Evolutionary conservation across 2,329 filamentous ascomycete species (phyloP).

Genomic region (Aspergillus ochraceus): DNA sequence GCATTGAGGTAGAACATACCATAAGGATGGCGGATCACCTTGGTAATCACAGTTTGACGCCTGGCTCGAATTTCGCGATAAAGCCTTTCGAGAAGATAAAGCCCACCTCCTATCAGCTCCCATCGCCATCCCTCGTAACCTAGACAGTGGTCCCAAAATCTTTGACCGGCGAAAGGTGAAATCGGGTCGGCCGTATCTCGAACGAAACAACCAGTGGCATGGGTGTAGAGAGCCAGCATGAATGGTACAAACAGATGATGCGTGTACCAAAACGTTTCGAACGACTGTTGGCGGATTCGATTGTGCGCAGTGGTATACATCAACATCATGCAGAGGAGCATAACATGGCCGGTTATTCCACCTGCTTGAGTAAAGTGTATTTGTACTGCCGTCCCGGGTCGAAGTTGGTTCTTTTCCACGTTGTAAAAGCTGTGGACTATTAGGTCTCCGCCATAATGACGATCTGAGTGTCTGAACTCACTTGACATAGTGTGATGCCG

Average conservation of each 20-base stretch:
- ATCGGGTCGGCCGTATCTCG: slow-evolving; percentile 70
- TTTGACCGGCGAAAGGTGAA: slow-evolving; percentile 79
- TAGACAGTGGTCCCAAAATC: slow-evolving; percentile 90
- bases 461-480: slow-evolving; percentile 45
- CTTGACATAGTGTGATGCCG: slow-evolving; percentile 88
- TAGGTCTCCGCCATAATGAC: slow-evolving; percentile 16
- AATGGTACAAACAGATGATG: slow-evolving; percentile 99
- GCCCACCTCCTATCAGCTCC: slow-evolving; percentile 81
- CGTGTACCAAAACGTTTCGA: slow-evolving; percentile 99
- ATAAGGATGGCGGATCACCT: slow-evolving; percentile 93
- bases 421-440: slow-evolving; percentile 77
- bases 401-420: slow-evolving; percentile 80
- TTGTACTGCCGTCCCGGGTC: slow-evolving; percentile 76
- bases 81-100: slow-evolving; percentile 85
- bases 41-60: slow-evolving; percentile 83
- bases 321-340: slow-evolving; percentile 98
- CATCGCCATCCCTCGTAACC: slow-evolving; percentile 97
- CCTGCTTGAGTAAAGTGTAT: slow-evolving; percentile 90
- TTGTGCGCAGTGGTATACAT: slow-evolving; percentile 97
- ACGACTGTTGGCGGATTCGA: slow-evolving; percentile 93
- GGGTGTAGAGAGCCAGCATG: slow-evolving; percentile 88
- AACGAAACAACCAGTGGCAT: slow-evolving; percentile 95
- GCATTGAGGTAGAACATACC: slow-evolving; percentile 53
- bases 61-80: slow-evolving; percentile 87
- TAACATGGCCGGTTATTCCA: slow-evolving; percentile 93